These are phyloP conservation scores for Kazachstania martiniae DNA, from an alignment of 805 yeast species.

Conservation along the genomic window DNA sequence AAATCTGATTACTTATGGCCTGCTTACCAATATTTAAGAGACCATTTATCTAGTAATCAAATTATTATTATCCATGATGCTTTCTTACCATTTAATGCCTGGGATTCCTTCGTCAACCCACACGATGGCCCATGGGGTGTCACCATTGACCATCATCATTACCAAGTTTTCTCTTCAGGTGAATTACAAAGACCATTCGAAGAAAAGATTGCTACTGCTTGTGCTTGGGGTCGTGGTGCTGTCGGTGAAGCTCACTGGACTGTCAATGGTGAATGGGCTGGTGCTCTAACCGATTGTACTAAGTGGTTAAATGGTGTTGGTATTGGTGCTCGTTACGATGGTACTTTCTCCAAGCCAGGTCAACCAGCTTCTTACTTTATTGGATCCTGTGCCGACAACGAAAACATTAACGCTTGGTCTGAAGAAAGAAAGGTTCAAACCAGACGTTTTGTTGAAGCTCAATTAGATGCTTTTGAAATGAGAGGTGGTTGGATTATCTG, in stretches of 20 bases:
- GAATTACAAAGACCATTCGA: conserved; percentile 51
- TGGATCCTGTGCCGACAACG: conserved; percentile 52
- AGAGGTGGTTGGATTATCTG: conserved; percentile 86
- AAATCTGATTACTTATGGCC: conserved; percentile 42
- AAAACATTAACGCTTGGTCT: conserved; percentile 47
- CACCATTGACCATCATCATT: conserved; percentile 80
- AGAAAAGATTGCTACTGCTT: conserved; percentile 47
- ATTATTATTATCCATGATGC: conserved; percentile 77
- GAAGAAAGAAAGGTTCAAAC: conserved; percentile 42
- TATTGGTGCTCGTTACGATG: conserved; percentile 73
- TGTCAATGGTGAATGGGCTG: conserved; percentile 81
- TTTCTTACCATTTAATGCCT: conserved; percentile 48
- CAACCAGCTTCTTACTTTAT: conserved; percentile 28
- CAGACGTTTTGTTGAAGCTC: conserved; percentile 77
- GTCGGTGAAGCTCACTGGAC: conserved; percentile 55
- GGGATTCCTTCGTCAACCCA: conserved; percentile 45
- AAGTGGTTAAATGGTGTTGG: conserved; percentile 82
- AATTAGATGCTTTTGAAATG: conserved; percentile 71
- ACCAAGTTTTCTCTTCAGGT: conserved; percentile 66
- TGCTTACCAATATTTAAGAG: conserved; percentile 58
- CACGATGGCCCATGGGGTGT: conserved; percentile 47
- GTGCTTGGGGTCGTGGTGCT: conserved; percentile 38
- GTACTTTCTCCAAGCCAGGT: conserved; percentile 32
- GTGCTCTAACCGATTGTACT: conserved; percentile 87
- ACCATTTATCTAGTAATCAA: conserved; percentile 36